Percentiles rank a stretch among this genome's conserved stretches.
Evolutionary conservation across 1,284 basidiomycete genomes (phyloP).

Genomic region (Moesziomyces parantarcticus): DNA sequence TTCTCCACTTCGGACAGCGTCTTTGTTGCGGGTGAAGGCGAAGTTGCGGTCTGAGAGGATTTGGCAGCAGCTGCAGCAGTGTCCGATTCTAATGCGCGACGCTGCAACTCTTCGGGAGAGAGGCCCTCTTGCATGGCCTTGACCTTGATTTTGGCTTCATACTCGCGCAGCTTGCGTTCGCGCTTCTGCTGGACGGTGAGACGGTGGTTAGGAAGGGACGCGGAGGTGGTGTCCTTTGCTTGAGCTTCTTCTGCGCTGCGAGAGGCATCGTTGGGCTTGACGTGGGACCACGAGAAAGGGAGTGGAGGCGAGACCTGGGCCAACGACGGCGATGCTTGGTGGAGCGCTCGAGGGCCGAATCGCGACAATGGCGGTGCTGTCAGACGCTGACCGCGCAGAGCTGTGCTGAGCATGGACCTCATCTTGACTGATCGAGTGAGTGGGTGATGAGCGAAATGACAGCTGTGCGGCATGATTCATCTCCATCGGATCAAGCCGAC

Average conservation of each 20-base stretch:
- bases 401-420: neutral
- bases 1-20: slow-evolving; percentile 36
- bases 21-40: neutral
- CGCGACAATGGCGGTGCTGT: neutral
- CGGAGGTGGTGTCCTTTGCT: neutral
- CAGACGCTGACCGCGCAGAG: neutral
- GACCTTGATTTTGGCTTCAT: slow-evolving; percentile 55
- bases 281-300: slow-evolving; percentile 39
- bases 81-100: slow-evolving; percentile 23
- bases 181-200: slow-evolving; percentile 39
- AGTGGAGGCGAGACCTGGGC: slow-evolving; percentile 36
- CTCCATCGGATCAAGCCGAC: neutral
- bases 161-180: slow-evolving; percentile 57
- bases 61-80: slow-evolving; percentile 6
- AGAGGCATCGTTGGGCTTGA: slow-evolving; percentile 24
- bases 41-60: neutral
- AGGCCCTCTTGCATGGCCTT: slow-evolving; percentile 59
- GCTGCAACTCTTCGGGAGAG: slow-evolving; percentile 50
- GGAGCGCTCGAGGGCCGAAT: slow-evolving; percentile 6
- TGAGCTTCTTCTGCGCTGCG: slow-evolving; percentile 3
- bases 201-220: slow-evolving; percentile 18
- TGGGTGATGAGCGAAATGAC: neutral
- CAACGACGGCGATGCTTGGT: slow-evolving; percentile 12
- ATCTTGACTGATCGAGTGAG: neutral
- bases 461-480: too few species aligned